Conservation (phyloP, 163 green algal genomes). For the Chlamydomonas reinhardtii region DNA sequence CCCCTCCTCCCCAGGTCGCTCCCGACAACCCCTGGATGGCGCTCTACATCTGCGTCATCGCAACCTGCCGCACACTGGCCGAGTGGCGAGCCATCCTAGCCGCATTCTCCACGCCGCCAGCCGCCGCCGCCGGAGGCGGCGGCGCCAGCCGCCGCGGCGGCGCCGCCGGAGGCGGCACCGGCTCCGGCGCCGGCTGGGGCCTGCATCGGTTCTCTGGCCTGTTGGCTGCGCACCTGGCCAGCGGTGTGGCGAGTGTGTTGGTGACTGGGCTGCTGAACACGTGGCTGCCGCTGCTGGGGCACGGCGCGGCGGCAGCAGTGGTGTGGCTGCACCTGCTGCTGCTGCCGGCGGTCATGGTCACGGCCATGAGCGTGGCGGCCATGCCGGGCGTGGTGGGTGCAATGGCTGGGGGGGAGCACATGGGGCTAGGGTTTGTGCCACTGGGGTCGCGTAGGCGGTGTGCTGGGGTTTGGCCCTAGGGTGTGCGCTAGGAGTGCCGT, state of each 20-base stretch:
- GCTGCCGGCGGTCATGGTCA: constrained; percentile 36
- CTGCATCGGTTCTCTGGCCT: constrained; percentile 13
- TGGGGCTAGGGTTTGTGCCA: neutral
- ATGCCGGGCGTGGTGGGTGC: constrained; percentile 2
- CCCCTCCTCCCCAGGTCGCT: neutral
- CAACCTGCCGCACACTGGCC: constrained; percentile 34
- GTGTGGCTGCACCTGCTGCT: constrained; percentile 52
- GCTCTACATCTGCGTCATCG: constrained; percentile 51
- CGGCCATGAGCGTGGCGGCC: constrained; percentile 12
- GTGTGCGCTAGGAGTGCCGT: too few relatives aligned
- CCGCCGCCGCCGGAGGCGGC: neutral
- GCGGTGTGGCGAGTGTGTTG: neutral
- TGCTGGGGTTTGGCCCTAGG: neutral
- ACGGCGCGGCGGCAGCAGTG: constrained; percentile 13
- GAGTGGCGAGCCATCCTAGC: constrained; percentile 23
- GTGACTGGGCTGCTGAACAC: constrained; percentile 44
- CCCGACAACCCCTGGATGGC: constrained; percentile 40
- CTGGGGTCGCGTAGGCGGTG: too few relatives aligned
- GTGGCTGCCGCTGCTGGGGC: constrained; percentile 38
- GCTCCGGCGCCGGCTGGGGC: too few relatives aligned
- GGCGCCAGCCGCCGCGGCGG: neutral
- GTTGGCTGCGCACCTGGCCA: constrained; percentile 1
- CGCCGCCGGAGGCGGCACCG: too few relatives aligned
- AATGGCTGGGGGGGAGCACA: too few relatives aligned
- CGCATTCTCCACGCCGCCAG: too few relatives aligned